phyloP scores from a whole-genome alignment of 371 early-diverging fungal species.

The Blastocladiella emersonii region DNA sequence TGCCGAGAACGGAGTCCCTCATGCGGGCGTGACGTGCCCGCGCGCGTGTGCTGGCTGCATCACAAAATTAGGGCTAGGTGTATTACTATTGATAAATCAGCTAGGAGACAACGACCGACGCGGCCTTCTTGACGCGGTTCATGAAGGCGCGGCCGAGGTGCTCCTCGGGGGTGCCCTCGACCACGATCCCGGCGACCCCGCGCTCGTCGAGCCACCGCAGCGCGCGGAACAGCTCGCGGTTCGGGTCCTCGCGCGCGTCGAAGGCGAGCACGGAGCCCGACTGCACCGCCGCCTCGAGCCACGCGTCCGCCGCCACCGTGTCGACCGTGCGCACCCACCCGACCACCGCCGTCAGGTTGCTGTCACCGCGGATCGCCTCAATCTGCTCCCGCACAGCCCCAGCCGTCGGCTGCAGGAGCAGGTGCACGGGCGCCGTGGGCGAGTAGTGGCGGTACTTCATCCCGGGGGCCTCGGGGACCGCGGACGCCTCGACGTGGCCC shows the following conservation, averaged over 20 bases:
- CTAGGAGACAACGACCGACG: slow-evolving; percentile 14
- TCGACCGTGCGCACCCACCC: slow-evolving; percentile 27
- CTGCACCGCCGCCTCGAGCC: neutral
- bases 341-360: slow-evolving; percentile 12
- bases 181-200: slow-evolving; percentile 63
- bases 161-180: slow-evolving; percentile 68
- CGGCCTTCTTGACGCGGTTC: slow-evolving; percentile 93
- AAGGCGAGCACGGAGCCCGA: neutral
- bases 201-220: slow-evolving; percentile 67
- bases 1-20: too few species aligned
- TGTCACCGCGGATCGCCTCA: too few species aligned
- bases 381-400: too few species aligned
- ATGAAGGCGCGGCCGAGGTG: slow-evolving; percentile 92
- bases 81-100: too few species aligned
- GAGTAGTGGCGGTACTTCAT: slow-evolving; percentile 99
- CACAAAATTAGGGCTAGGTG: too few species aligned
- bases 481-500: slow-evolving; percentile 64
- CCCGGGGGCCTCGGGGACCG: slow-evolving; percentile 88
- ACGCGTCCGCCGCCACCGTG: slow-evolving; percentile 58
- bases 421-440: slow-evolving; percentile 72
- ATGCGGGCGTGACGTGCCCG: too few species aligned
- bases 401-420: slow-evolving; percentile 33
- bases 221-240: slow-evolving; percentile 56
- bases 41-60: too few species aligned
- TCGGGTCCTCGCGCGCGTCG: slow-evolving; percentile 9